Evolutionary conservation across 179 eudicot species (phyloP).

Genomic region (Actinidia chinensis): DNA sequence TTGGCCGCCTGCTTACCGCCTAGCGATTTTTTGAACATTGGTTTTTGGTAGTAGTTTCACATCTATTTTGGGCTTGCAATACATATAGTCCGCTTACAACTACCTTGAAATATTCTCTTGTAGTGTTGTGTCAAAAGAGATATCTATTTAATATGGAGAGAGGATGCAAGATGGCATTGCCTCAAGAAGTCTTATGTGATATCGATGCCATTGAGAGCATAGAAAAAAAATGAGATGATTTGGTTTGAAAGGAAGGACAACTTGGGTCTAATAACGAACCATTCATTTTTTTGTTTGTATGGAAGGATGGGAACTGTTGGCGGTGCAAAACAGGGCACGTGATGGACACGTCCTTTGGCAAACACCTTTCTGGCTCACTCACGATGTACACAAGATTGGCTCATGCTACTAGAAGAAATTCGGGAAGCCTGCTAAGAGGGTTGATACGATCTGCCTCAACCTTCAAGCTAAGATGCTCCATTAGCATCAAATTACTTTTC

Average conservation of each 20-base stretch:
- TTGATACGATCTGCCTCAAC: too few relatives aligned
- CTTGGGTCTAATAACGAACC: not conserved
- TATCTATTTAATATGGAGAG: conserved; percentile 26
- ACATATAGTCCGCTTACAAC: not conserved
- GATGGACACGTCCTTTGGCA: conserved; percentile 26
- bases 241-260: not conserved
- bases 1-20: too few relatives aligned
- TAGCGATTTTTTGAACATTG: too few relatives aligned
- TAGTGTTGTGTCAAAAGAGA: conserved; percentile 34
- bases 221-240: not conserved
- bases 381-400: not conserved
- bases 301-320: conserved; percentile 32
- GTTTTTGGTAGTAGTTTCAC: too few relatives aligned
- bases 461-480: too few relatives aligned
- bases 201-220: not conserved
- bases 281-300: conserved; percentile 16
- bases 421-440: too few relatives aligned
- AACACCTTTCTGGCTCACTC: conserved; percentile 19
- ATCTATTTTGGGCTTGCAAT: not conserved
- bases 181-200: not conserved
- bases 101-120: conserved; percentile 1
- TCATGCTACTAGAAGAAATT: too few relatives aligned
- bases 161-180: not conserved
- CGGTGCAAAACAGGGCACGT: conserved; percentile 21
- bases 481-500: too few relatives aligned